phyloP scores from a whole-genome alignment of 306 rosid genomes.

The Gleditsia sinensis region DNA sequence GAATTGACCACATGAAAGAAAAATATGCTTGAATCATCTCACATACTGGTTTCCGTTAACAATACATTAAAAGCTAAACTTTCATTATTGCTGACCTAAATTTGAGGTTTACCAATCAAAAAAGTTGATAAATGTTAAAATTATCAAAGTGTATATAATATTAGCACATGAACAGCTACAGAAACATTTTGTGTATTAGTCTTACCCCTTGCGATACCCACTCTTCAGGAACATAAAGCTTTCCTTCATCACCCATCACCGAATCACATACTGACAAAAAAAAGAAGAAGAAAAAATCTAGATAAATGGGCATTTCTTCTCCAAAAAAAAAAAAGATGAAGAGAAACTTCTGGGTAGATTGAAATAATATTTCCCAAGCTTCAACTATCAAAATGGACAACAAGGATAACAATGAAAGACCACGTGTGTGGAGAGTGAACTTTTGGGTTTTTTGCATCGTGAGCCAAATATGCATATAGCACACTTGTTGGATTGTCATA shows the following conservation, averaged over 20 bases:
- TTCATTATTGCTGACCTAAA: slow-evolving; percentile 13
- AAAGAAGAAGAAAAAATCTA: background rate
- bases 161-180: slow-evolving; percentile 8
- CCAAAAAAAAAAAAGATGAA: background rate
- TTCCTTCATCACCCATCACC: slow-evolving; percentile 97
- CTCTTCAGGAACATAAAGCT: slow-evolving; percentile 83
- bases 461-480: background rate
- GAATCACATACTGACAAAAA: slow-evolving; percentile 82
- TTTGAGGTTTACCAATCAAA: slow-evolving; percentile 7
- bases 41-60: background rate
- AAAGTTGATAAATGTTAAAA: slow-evolving; percentile 25
- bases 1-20: background rate
- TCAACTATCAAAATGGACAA: background rate
- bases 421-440: background rate
- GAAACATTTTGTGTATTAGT: slow-evolving; percentile 28
- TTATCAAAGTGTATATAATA: slow-evolving; percentile 20
- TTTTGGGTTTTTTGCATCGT: background rate
- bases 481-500: background rate
- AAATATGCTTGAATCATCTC: background rate
- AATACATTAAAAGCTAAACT: slow-evolving; percentile 8
- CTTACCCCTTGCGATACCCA: slow-evolving; percentile 87
- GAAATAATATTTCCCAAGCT: background rate
- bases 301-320: background rate
- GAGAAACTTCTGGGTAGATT: background rate
- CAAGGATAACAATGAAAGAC: background rate